A percentile compares a stretch with the other conserved stretches of the same genome.
phyloP scores from a whole-genome alignment of 2,329 filamentous ascomycete genomes.

The Orbilia blumenaviensis region DNA sequence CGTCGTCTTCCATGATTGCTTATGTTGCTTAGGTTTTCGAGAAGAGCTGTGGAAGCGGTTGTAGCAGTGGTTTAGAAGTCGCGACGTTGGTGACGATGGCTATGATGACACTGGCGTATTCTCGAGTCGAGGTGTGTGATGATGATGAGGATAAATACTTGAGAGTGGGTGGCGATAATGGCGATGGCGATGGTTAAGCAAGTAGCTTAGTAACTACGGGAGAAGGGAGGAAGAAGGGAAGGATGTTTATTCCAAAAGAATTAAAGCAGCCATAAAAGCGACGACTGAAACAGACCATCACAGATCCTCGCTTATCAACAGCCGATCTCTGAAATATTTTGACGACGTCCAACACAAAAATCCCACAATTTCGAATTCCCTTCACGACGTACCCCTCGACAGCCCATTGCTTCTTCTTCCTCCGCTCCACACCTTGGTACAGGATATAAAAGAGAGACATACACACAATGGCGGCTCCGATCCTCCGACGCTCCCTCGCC shows the following conservation, averaged over 20 bases:
- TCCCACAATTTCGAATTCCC: constrained; percentile 2
- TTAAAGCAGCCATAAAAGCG: no score
- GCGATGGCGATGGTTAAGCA: not conserved
- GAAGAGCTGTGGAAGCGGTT: no score
- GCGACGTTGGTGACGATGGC: no score
- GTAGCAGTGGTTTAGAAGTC: no score
- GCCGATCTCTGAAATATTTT: constrained; percentile 47
- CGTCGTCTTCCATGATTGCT: constrained; percentile 46
- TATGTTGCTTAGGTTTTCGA: not conserved
- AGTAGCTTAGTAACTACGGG: not conserved
- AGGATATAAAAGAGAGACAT: not conserved
- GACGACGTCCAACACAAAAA: constrained; percentile 39
- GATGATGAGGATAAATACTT: no score
- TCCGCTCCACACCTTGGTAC: no score
- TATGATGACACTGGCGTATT: no score
- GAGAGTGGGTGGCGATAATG: not conserved
- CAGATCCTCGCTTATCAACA: constrained; percentile 38
- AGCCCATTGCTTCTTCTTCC: not conserved
- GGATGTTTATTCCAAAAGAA: not conserved
- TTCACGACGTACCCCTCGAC: not conserved
- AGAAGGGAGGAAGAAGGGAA: not conserved
- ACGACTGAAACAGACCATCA: not conserved
- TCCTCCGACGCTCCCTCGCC: constrained; percentile 47
- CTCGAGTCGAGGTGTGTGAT: not conserved
- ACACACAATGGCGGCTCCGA: constrained; percentile 45